phyloP scores from a whole-genome alignment of 2,329 filamentous ascomycete genomes.

The Stagonosporopsis chrysanthemi region DNA sequence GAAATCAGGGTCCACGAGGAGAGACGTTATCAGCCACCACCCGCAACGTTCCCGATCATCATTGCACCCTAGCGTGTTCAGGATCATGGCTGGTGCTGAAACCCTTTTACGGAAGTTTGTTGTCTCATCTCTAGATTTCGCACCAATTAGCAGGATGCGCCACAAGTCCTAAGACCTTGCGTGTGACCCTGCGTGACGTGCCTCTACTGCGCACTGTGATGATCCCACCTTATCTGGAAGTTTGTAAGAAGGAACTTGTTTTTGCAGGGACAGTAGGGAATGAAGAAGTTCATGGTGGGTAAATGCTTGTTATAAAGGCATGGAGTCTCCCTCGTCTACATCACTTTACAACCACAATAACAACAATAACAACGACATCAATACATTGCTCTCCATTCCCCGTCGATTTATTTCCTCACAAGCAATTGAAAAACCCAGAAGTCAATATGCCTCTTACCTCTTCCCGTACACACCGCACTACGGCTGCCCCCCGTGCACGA shows the following conservation, averaged over 20 bases:
- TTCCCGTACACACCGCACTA: slow-evolving; percentile 33
- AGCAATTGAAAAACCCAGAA: slow-evolving; percentile 5
- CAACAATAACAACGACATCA: neutral
- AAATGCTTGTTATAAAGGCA: slow-evolving; percentile 19
- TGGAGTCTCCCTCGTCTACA: neutral
- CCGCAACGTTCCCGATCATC: slow-evolving; percentile 5
- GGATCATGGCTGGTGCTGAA: slow-evolving; percentile 20
- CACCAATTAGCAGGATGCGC: slow-evolving; percentile 27
- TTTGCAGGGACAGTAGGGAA: slow-evolving; percentile 18
- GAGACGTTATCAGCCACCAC: neutral
- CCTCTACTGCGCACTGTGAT: slow-evolving; percentile 9
- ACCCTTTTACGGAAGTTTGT: slow-evolving; percentile 11
- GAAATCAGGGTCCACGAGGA: slow-evolving; percentile 9
- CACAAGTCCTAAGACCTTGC: slow-evolving; percentile 18
- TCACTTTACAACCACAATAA: neutral
- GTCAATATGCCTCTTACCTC: slow-evolving; percentile 42
- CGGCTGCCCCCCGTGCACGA: slow-evolving; percentile 34
- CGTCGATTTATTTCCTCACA: neutral
- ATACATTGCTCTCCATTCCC: neutral
- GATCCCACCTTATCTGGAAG: slow-evolving; percentile 13
- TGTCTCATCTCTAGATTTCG: slow-evolving; percentile 20
- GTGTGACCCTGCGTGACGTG: slow-evolving; percentile 39
- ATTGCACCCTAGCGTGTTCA: slow-evolving; percentile 16
- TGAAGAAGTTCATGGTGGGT: slow-evolving; percentile 2
- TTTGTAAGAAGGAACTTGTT: slow-evolving; percentile 29